These are phyloP conservation scores for Myotisia sp. DNA, from an alignment of 2,329 filamentous ascomycete species.

Conservation along the genomic window DNA sequence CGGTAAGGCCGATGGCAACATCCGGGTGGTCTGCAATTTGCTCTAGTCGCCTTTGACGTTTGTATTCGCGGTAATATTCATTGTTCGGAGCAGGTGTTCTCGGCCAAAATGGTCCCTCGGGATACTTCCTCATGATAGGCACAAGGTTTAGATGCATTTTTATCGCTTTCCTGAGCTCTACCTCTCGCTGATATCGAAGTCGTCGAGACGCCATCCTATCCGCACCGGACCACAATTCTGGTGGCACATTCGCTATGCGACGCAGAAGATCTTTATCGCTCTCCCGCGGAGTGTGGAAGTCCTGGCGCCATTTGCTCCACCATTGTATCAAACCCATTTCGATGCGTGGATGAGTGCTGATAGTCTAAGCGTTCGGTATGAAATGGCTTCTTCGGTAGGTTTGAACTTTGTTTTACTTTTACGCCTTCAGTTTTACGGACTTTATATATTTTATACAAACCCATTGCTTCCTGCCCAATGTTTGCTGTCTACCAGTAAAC, in stretches of 20 bases:
- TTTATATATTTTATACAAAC: no score
- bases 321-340: slow-evolving; percentile 3
- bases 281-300: slow-evolving; percentile 8
- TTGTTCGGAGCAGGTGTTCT: slow-evolving; percentile 2
- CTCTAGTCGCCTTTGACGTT: not conserved
- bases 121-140: slow-evolving; percentile 4
- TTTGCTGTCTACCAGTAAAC: no score
- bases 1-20: no score
- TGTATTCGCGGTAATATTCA: not conserved
- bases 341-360: not conserved
- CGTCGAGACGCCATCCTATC: slow-evolving; percentile 11
- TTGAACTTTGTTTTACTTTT: no score
- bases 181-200: slow-evolving; percentile 6
- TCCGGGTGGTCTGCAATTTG: no score
- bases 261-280: slow-evolving; percentile 3
- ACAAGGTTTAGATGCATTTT: slow-evolving; percentile 2
- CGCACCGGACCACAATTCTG: slow-evolving; percentile 11
- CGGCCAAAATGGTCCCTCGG: slow-evolving; percentile 11
- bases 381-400: no score
- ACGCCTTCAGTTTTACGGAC: no score
- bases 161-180: slow-evolving; percentile 1
- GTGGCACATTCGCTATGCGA: slow-evolving; percentile 8
- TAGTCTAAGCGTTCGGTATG: not conserved
- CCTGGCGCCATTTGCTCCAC: slow-evolving; percentile 9
- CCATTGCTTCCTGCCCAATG: no score